Conservation (phyloP, 2,329 filamentous ascomycete genomes). For the Eutypa lata region DNA sequence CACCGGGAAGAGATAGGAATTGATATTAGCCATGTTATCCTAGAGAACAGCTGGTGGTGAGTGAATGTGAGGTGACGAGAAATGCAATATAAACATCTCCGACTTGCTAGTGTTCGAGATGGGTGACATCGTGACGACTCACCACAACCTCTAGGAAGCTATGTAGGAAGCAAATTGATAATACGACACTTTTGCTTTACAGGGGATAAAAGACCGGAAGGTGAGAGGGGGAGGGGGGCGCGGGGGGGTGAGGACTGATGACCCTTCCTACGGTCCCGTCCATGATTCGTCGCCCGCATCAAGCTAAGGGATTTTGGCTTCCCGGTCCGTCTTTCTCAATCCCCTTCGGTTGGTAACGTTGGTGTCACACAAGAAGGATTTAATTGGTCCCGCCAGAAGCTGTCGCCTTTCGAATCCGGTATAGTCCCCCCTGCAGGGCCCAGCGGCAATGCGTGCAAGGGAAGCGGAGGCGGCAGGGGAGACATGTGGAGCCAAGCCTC, state of each 20-base stretch:
- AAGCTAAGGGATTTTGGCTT: constrained; percentile 14
- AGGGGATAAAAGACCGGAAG: constrained; percentile 1
- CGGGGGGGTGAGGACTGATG: neutral
- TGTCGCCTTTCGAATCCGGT: constrained; percentile 19
- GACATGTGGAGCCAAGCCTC: constrained; percentile 1
- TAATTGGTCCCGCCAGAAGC: constrained; percentile 23
- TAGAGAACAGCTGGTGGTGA: neutral
- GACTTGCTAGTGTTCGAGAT: neutral
- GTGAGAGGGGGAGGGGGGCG: neutral
- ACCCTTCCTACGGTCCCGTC: neutral
- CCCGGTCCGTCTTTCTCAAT: constrained; percentile 14
- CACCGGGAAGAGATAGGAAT: neutral
- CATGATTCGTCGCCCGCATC: constrained; percentile 7
- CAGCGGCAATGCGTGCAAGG: constrained; percentile 25
- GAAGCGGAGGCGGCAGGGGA: constrained; percentile 7
- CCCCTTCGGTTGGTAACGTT: constrained; percentile 23
- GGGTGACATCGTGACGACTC: neutral
- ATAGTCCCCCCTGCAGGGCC: constrained; percentile 16
- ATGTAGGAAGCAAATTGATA: neutral
- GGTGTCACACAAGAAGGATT: constrained; percentile 10
- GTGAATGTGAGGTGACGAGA: neutral
- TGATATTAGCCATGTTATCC: neutral
- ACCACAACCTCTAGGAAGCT: neutral
- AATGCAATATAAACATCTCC: neutral
- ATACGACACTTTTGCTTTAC: neutral